phyloP scores from a whole-genome alignment of 768 basidiomycete genomes.

The Trametes sanguinea region DNA sequence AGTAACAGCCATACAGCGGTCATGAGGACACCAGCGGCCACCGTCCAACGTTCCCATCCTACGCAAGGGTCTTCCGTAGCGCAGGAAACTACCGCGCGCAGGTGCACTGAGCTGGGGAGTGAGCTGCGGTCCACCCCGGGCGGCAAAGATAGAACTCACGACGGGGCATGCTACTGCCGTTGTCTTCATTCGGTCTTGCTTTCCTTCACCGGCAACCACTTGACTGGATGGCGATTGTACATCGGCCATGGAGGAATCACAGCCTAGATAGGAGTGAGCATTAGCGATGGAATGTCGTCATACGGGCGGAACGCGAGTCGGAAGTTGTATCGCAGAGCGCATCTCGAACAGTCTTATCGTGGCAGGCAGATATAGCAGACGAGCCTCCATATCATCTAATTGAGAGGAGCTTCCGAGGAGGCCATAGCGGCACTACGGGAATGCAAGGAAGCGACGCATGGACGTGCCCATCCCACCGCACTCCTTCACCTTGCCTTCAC shows the following conservation, averaged over 20 bases:
- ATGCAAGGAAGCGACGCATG: background rate
- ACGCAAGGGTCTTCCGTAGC: background rate
- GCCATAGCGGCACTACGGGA: too few relatives aligned
- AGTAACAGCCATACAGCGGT: background rate
- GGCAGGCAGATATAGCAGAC: background rate
- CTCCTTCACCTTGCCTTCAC: too few relatives aligned
- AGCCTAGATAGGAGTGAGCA: slow-evolving; percentile 39
- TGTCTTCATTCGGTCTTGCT: slow-evolving; percentile 18
- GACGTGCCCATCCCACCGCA: too few relatives aligned
- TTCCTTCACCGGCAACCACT: slow-evolving; percentile 54
- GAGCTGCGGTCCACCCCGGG: slow-evolving; percentile 4
- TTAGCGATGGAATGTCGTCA: slow-evolving; percentile 9
- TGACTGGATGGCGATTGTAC: slow-evolving; percentile 62
- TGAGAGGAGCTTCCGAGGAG: too few relatives aligned
- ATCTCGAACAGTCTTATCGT: background rate
- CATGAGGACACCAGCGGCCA: background rate
- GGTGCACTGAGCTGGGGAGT: background rate
- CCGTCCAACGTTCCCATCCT: background rate
- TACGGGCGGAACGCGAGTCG: slow-evolving; percentile 2
- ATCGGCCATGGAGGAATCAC: slow-evolving; percentile 72
- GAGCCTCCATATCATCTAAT: too few relatives aligned
- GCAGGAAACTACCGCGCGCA: background rate
- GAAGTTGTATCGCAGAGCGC: background rate
- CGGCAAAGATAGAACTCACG: background rate
- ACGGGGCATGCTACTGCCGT: background rate